A percentile compares a stretch with the other conserved stretches of the same genome.
phyloP scores from a whole-genome alignment of 2,329 filamentous ascomycete genomes.

The Apiospora saccharicola region DNA sequence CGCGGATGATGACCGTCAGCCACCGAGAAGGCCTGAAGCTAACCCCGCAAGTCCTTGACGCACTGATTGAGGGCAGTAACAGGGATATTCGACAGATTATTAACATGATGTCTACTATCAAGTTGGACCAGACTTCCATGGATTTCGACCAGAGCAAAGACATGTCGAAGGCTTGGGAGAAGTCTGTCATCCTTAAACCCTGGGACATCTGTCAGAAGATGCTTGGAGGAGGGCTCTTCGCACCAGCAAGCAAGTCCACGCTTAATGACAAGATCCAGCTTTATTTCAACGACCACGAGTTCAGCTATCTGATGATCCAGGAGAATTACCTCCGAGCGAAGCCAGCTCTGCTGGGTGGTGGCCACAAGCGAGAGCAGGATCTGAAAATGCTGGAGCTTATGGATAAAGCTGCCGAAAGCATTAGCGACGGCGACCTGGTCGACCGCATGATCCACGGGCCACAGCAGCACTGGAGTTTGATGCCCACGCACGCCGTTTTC shows the following conservation, averaged over 20 bases:
- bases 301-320: slow-evolving; percentile 96
- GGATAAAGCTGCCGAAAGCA: slow-evolving; percentile 90
- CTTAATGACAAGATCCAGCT: slow-evolving; percentile 98
- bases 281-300: slow-evolving; percentile 99
- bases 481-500: slow-evolving; percentile 96
- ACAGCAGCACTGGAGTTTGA: slow-evolving; percentile 97
- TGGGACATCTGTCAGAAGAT: slow-evolving; percentile 98
- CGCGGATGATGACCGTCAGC: slow-evolving; percentile 93
- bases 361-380: slow-evolving; percentile 71
- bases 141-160: slow-evolving; percentile 85
- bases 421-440: slow-evolving; percentile 95
- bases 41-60: slow-evolving; percentile 83
- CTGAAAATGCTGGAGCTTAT: slow-evolving; percentile 86
- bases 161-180: slow-evolving; percentile 99
- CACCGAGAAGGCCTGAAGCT: slow-evolving; percentile 91
- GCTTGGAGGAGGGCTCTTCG: slow-evolving; percentile 85
- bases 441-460: slow-evolving; percentile 98
- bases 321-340: slow-evolving; percentile 94
- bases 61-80: slow-evolving; percentile 92
- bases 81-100: slow-evolving; percentile 98
- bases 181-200: slow-evolving; percentile 93
- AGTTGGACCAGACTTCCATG: slow-evolving; percentile 83
- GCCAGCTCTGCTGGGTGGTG: slow-evolving; percentile 68
- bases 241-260: slow-evolving; percentile 81
- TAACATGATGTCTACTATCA: slow-evolving; percentile 96